Percentiles rank a stretch among this genome's conserved stretches.
phyloP scores from a whole-genome alignment of 192 early-diverging fungal species.

The Coemansia sp. region DNA sequence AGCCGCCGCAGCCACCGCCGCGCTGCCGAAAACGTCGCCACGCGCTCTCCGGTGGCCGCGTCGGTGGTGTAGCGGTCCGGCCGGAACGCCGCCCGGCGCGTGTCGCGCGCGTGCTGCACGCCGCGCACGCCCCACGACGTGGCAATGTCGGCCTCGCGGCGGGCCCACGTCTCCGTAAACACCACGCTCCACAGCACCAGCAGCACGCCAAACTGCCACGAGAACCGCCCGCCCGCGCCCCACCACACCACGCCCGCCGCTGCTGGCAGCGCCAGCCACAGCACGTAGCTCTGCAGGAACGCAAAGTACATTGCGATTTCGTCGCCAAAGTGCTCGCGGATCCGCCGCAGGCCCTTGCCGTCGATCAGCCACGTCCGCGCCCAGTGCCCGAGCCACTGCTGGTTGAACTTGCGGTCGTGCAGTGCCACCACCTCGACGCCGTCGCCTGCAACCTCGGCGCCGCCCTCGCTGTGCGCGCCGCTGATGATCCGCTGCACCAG shows the following conservation, averaged over 20 bases:
- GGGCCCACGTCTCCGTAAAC: slow-evolving; percentile 82
- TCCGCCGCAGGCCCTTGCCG: slow-evolving; percentile 65
- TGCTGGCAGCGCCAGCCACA: slow-evolving; percentile 70
- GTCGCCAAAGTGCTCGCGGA: slow-evolving; percentile 85
- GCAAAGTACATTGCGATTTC: slow-evolving; percentile 94
- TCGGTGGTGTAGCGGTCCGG: slow-evolving; percentile 61
- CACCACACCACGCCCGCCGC: slow-evolving; percentile 63
- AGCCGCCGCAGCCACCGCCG: slow-evolving; percentile 65
- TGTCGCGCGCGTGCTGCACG: slow-evolving; percentile 41
- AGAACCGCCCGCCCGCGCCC: slow-evolving; percentile 56
- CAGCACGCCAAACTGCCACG: slow-evolving; percentile 62
- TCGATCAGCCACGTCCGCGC: slow-evolving; percentile 74
- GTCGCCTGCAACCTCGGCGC: slow-evolving; percentile 43
- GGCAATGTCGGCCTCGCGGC: slow-evolving; percentile 69
- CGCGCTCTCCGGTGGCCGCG: slow-evolving; percentile 68
- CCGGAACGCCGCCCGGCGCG: slow-evolving; percentile 67
- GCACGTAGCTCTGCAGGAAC: slow-evolving; percentile 85
- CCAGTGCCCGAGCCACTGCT: slow-evolving; percentile 82
- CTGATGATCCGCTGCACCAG: slow-evolving; percentile 36
- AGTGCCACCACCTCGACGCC: slow-evolving; percentile 62
- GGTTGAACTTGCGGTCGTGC: slow-evolving; percentile 77
- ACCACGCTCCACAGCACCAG: slow-evolving; percentile 67
- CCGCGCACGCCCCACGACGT: slow-evolving; percentile 69
- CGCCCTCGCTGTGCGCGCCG: slow-evolving; percentile 34
- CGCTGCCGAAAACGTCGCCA: slow-evolving; percentile 70